Evolutionary conservation across 2,329 filamentous ascomycete species (phyloP).

Genomic region (Aspergillus versicolor): DNA sequence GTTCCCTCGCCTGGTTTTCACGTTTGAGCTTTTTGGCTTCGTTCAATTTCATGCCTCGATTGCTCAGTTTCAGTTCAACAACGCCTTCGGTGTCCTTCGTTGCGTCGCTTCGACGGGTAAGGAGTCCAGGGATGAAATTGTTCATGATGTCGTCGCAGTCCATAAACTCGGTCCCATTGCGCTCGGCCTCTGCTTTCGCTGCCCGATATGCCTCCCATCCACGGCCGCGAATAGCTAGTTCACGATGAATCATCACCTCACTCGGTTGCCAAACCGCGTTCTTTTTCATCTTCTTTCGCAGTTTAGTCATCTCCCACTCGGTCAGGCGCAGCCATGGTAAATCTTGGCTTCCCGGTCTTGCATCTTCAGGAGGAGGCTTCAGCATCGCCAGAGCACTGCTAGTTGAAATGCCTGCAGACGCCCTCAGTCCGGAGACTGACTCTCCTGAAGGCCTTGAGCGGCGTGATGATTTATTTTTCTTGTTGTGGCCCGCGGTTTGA

Average conservation of each 20-base stretch:
- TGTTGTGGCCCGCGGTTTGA: slow-evolving; percentile 28
- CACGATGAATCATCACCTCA: slow-evolving; percentile 65
- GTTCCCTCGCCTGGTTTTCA: slow-evolving; percentile 50
- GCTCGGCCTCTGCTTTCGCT: slow-evolving; percentile 52
- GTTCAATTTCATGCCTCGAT: slow-evolving; percentile 60
- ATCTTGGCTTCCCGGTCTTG: slow-evolving; percentile 59
- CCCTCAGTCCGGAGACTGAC: background rate
- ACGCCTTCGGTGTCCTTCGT: slow-evolving; percentile 35
- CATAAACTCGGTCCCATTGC: slow-evolving; percentile 54
- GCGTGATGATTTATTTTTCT: slow-evolving; percentile 43
- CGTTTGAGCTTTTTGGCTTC: slow-evolving; percentile 63
- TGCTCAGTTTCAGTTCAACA: slow-evolving; percentile 55
- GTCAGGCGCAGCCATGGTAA: slow-evolving; percentile 65
- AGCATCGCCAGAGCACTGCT: slow-evolving; percentile 61
- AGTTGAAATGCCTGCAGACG: slow-evolving; percentile 54
- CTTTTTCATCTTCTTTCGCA: slow-evolving; percentile 70
- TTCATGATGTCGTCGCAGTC: slow-evolving; percentile 53
- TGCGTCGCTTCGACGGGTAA: slow-evolving; percentile 43
- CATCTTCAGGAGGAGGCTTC: slow-evolving; percentile 60
- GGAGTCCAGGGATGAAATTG: slow-evolving; percentile 37
- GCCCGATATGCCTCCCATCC: slow-evolving; percentile 51
- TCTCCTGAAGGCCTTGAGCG: slow-evolving; percentile 22
- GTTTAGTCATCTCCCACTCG: slow-evolving; percentile 66
- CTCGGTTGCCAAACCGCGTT: slow-evolving; percentile 68
- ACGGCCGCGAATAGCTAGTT: slow-evolving; percentile 60